Conservation (phyloP, 139 green algal genomes). For the Bryopsis sp. region DNA sequence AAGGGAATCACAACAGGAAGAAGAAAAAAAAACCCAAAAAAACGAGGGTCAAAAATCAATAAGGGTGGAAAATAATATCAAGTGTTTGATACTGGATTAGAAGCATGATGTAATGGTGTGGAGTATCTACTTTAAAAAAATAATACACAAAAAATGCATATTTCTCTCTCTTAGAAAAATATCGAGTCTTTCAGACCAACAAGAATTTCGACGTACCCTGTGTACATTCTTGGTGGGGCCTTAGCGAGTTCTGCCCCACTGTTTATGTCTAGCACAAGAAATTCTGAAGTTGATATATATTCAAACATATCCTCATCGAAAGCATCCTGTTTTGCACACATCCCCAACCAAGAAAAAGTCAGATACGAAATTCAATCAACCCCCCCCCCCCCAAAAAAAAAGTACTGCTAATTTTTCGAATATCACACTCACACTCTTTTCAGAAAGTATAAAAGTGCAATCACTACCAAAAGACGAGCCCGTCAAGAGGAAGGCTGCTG, state of each 20-base stretch:
- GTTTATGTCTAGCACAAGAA: slow-evolving; percentile 52
- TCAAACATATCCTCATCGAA: slow-evolving; percentile 87
- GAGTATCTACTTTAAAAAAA: too few species aligned
- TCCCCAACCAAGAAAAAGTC: too few species aligned
- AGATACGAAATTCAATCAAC: slow-evolving; percentile 1
- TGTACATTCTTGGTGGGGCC: slow-evolving; percentile 62
- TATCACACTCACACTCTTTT: background rate
- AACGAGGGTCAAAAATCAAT: too few species aligned
- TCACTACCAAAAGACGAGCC: background rate
- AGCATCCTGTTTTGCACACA: slow-evolving; percentile 55
- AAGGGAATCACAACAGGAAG: too few species aligned
- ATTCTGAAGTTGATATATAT: slow-evolving; percentile 65
- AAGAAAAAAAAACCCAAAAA: too few species aligned
- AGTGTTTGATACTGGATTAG: too few species aligned
- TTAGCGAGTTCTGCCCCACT: slow-evolving; percentile 39
- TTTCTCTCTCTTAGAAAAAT: too few species aligned
- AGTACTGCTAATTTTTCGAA: background rate
- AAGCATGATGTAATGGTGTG: too few species aligned
- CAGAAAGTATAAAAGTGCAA: background rate
- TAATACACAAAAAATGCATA: too few species aligned
- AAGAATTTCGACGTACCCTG: slow-evolving; percentile 34
- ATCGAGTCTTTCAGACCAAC: background rate
- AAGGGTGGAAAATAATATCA: too few species aligned
- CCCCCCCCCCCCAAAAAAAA: background rate
- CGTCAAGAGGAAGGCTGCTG: background rate